Evolutionary conservation across 2,329 filamentous ascomycete species (phyloP).

Genomic region (Ampelomyces quisqualis): DNA sequence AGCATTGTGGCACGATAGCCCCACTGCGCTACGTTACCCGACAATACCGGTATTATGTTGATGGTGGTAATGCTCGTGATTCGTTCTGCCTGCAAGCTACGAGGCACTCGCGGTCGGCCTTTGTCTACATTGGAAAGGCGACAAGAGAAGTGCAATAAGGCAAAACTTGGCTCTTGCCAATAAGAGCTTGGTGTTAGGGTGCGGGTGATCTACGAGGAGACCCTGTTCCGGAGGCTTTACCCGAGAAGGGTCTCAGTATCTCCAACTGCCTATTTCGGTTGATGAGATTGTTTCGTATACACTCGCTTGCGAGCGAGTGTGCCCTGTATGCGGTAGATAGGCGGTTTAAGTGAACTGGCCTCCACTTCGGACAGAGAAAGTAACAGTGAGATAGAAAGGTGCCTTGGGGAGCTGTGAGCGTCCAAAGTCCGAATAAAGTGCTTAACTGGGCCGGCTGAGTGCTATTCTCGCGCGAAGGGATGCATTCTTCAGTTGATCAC

Average conservation of each 20-base stretch:
- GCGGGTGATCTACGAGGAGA: constrained; percentile 10
- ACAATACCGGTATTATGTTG: too few species aligned
- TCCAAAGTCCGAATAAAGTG: too few species aligned
- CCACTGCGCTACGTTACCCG: not conserved
- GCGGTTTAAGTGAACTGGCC: too few species aligned
- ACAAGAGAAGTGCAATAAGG: constrained; percentile 14
- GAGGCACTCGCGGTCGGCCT: not conserved
- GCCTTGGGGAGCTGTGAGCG: too few species aligned
- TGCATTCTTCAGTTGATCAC: too few species aligned
- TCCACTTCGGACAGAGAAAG: too few species aligned
- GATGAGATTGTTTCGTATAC: not conserved
- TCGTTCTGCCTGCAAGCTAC: not conserved
- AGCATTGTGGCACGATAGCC: not conserved
- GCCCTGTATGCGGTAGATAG: too few species aligned
- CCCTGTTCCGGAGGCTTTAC: constrained; percentile 10
- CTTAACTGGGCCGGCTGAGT: too few species aligned
- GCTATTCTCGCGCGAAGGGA: too few species aligned
- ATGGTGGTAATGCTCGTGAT: not conserved
- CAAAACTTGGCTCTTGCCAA: constrained; percentile 15
- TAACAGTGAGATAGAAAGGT: too few species aligned
- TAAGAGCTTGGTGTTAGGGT: constrained; percentile 9
- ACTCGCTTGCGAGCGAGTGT: not conserved
- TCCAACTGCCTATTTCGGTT: constrained; percentile 10
- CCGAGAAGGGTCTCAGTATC: constrained; percentile 1
- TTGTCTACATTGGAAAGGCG: constrained; percentile 12